Base-by-base conservation (phyloP, 1,139 yeast genomes). In the Yamadazyma sp. region DNA sequence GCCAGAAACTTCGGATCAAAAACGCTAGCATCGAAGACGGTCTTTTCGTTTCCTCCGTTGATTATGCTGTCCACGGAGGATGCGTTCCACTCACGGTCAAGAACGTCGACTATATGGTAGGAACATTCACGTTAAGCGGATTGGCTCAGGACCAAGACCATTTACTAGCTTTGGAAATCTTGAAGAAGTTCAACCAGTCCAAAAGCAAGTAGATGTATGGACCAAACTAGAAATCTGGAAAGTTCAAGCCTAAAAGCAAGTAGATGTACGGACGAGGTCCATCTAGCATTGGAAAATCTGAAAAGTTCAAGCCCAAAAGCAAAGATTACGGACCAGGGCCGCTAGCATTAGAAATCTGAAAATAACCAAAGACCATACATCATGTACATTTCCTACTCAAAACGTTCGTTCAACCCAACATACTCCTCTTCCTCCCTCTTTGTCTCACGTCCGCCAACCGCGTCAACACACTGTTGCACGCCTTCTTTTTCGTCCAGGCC, bases 401-500 rank as follows among this genome's bases (percentile, higher is more conserved):
- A 20, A 5, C 8, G 22, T 20, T 8, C 8, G 22, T 6, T 20
- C 28, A 44, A 11, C 98, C 98, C 37, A 91, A 68, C 96, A 91
- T 87, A 48, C 95, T 85, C 61, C 98, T 76, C 74, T 92, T 92
- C 51, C 99, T 75, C 1, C 99, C 99, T 56, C 98, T 77, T 65
- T 85, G 62, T 51, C 98, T 71, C 1, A 92, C 98, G 38, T 86
- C 95, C 40, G 83, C 87, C 40, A 92, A 73, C 55, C 91, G 75
- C 41, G 69, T 69, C 41, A 79, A 51, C 1, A 84, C 77, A 45
- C 86, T 95, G 64, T 36, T 48, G 44, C 44, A 66, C 46, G 48
- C 53, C 27, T 37, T 37, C 15, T n/a, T 10, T 16, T 28, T 22
- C 12, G 32, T 24, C 43, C 76, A 76, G 1, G 64, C 70, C n/a